Evolutionary conservation across 106 monocot genomes (phyloP).

Genomic region (Platanthera guangdongensis): DNA sequence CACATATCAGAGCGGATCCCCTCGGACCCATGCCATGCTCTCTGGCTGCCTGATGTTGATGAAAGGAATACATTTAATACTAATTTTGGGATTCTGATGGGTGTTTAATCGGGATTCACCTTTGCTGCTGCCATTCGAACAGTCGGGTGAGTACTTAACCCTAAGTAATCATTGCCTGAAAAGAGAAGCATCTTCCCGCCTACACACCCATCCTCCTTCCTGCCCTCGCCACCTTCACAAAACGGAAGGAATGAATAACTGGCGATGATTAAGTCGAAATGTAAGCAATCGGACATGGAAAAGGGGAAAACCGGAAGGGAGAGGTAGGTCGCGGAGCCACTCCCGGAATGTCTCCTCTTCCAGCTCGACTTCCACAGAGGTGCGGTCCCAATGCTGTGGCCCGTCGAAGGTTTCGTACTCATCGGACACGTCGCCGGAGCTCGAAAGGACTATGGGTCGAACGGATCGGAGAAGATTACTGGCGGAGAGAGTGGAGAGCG

Average conservation of each 20-base stretch:
- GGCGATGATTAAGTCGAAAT: neutral
- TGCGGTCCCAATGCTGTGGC: slow-evolving; percentile 56
- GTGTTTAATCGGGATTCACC: slow-evolving; percentile 17
- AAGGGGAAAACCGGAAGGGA: neutral
- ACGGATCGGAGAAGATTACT: slow-evolving; percentile 47
- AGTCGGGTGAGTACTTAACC: slow-evolving; percentile 69
- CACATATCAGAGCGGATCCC: slow-evolving; percentile 83
- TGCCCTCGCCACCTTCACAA: neutral
- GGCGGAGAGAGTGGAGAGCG: slow-evolving; percentile 37
- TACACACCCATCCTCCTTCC: neutral
- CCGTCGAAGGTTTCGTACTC: slow-evolving; percentile 37
- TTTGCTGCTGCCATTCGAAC: slow-evolving; percentile 46
- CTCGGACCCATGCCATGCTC: slow-evolving; percentile 80
- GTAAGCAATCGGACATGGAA: neutral
- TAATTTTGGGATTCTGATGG: neutral
- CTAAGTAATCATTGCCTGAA: slow-evolving; percentile 91
- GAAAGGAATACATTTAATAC: neutral
- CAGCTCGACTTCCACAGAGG: slow-evolving; percentile 55
- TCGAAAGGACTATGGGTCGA: slow-evolving; percentile 42
- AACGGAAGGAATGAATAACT: neutral
- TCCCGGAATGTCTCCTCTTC: slow-evolving; percentile 33
- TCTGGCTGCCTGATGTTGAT: slow-evolving; percentile 42
- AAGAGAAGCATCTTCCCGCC: slow-evolving; percentile 62
- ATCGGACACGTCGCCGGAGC: neutral
- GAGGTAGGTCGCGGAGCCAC: slow-evolving; percentile 47